phyloP scores from a whole-genome alignment of 2,329 filamentous ascomycete species.

The Corinectria fuckeliana region DNA sequence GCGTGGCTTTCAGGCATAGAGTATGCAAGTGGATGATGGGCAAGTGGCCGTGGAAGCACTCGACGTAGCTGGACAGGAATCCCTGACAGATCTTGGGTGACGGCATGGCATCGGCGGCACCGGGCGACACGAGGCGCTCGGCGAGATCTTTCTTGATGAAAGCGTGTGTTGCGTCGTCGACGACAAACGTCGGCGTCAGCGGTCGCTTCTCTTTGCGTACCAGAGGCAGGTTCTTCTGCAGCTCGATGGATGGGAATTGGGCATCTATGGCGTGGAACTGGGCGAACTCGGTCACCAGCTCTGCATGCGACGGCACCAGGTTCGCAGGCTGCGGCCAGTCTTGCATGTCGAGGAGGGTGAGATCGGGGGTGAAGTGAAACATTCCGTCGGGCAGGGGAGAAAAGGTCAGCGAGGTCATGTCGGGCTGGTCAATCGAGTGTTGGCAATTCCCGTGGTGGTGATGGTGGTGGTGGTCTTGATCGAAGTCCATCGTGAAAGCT shows the following conservation, averaged over 20 bases:
- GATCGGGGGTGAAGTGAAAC: not conserved
- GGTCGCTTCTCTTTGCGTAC: not conserved
- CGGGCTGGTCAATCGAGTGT: not conserved
- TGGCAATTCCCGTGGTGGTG: not conserved
- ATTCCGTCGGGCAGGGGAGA: not conserved
- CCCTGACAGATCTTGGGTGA: slow-evolving; percentile 7
- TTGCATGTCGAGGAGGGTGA: not conserved
- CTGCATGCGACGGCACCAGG: not conserved
- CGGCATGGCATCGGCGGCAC: not conserved
- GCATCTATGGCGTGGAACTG: not conserved
- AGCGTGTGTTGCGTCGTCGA: not conserved
- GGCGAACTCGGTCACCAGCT: not conserved
- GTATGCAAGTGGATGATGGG: slow-evolving; percentile 20
- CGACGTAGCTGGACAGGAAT: slow-evolving; percentile 17
- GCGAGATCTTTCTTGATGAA: not conserved
- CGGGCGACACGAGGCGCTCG: not conserved
- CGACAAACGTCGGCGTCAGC: not conserved
- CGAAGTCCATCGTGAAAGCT: not conserved
- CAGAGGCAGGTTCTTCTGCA: not conserved
- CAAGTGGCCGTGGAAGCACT: slow-evolving; percentile 14
- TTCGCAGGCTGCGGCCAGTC: not conserved
- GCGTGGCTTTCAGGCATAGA: not conserved
- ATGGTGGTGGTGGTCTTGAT: not conserved
- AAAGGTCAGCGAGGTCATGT: not conserved
- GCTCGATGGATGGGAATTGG: not conserved